These are phyloP conservation scores for Fusarium anguioides DNA, from an alignment of 2,329 filamentous ascomycete genomes.

Conservation along the genomic window DNA sequence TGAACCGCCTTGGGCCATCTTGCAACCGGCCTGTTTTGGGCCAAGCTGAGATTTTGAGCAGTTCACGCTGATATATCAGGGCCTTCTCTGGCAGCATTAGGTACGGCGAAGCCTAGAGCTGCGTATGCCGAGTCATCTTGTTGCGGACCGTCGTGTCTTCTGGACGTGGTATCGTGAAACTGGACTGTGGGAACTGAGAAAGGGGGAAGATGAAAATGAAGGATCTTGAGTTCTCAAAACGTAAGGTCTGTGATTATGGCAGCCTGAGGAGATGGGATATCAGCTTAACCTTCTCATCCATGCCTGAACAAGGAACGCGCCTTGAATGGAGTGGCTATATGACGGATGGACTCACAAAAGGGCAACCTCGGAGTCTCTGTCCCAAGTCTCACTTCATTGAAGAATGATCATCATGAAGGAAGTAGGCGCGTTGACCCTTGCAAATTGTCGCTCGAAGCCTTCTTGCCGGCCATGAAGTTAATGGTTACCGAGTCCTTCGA, in stretches of 20 bases:
- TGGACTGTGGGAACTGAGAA: not conserved
- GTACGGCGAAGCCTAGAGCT: too few species aligned
- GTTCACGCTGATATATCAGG: accelerated
- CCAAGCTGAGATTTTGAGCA: not conserved
- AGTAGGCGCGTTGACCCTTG: not conserved
- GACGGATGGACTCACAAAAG: not conserved
- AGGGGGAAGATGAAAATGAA: not conserved
- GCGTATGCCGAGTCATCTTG: not conserved
- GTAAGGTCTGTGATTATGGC: not conserved
- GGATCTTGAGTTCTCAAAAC: accelerated
- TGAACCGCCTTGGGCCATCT: not conserved
- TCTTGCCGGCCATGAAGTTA: not conserved
- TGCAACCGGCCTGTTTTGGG: too few species aligned
- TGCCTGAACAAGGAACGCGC: not conserved
- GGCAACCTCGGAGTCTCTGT: too few species aligned
- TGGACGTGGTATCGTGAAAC: not conserved
- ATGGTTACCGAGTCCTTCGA: too few species aligned
- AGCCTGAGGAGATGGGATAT: not conserved
- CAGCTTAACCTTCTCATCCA: not conserved
- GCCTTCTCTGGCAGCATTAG: accelerated
- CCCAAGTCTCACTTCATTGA: not conserved
- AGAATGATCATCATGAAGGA: accelerated
- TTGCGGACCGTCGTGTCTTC: not conserved
- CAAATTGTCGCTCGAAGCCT: not conserved
- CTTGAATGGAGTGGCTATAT: too few species aligned